Evolutionary conservation across 2,329 filamentous ascomycete species (phyloP), one percentile per base, ranked within the genome.

Genomic region (Penicillium fuscoglaucum): DNA sequence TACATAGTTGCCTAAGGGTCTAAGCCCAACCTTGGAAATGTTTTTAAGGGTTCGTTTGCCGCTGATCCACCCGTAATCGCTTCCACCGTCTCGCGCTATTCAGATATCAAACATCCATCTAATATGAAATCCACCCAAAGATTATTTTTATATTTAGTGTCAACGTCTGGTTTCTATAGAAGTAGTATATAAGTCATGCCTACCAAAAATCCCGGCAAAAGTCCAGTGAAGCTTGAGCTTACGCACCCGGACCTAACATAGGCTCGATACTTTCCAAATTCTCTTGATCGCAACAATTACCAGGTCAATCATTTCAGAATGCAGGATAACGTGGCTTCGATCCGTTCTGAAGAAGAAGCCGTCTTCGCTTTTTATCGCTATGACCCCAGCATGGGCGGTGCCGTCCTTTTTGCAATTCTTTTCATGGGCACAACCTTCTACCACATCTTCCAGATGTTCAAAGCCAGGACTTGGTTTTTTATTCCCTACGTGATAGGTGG

Each of bases 351-450:
- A 1, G 47, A 50, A 2, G 47, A 21, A 10, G 5, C 1, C 4
- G 7, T 1, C 9, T 50, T 50, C 8, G 47, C 24, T 12, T 50
- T 50, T 5, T 50, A 50, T 28, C 47, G 15, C 17, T 50, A 50
- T 26, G 7, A 50, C 17, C 47, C 47, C 2, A 50, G 47, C 33
- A 50, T 50, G 47, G 47, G 33, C 17, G 47, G 47, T 50, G 47
- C 47, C 1, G 17, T 50, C 24, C 47, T 50, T n/a, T 50, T 50
- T 15, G 29, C 17, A 2, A 17, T 50, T 9, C 47, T 50, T 50
- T 50, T 60, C n/a, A 57, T 64, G 41, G 37, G 52, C 19, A 56
- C 58, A 31, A 51, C 55, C 13, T 64, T 64, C 43, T 60, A 58
- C 55, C 57, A 60, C 21, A 61, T 63, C 26, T 64, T 31, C 57